A percentile compares a stretch with the other conserved stretches of the same genome.
Evolutionary conservation across 345 rosid species (phyloP).

Genomic region (Brassica cretica): DNA sequence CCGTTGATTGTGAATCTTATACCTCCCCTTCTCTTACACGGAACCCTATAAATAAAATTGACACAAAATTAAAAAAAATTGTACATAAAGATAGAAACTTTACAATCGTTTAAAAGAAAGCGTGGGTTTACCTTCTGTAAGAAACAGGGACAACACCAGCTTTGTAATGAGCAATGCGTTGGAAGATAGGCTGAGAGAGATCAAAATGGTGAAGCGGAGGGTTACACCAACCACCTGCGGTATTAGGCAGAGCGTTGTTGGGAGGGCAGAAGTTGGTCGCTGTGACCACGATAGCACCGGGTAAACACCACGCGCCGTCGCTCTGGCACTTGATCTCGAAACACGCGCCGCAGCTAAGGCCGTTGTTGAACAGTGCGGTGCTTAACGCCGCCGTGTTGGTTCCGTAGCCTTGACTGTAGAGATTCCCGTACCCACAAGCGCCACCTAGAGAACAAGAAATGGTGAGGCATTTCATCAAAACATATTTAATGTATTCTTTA

Average conservation of each 20-base stretch:
- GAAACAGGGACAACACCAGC: slow-evolving; percentile 68
- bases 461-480: neutral
- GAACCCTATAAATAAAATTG: slow-evolving; percentile 42
- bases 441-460: slow-evolving; percentile 47
- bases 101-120: neutral
- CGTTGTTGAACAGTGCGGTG: slow-evolving; percentile 60
- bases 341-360: slow-evolving; percentile 66
- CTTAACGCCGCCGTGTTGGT: slow-evolving; percentile 67
- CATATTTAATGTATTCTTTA: neutral
- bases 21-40: slow-evolving; percentile 58
- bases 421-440: slow-evolving; percentile 71
- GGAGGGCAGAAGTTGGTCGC: slow-evolving; percentile 73
- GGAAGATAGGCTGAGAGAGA: slow-evolving; percentile 63
- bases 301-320: slow-evolving; percentile 60
- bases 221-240: slow-evolving; percentile 71
- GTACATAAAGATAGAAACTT: neutral
- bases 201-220: slow-evolving; percentile 61
- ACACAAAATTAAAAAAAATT: too few species aligned
- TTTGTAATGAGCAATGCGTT: slow-evolving; percentile 55
- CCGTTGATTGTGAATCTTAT: slow-evolving; percentile 60
- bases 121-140: slow-evolving; percentile 49
- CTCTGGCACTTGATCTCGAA: slow-evolving; percentile 55
- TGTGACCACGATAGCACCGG: slow-evolving; percentile 53
- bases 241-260: slow-evolving; percentile 51
- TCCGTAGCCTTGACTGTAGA: slow-evolving; percentile 65